Conservation (phyloP, 129 eudicot species). For the Kitagawia praeruptora region DNA sequence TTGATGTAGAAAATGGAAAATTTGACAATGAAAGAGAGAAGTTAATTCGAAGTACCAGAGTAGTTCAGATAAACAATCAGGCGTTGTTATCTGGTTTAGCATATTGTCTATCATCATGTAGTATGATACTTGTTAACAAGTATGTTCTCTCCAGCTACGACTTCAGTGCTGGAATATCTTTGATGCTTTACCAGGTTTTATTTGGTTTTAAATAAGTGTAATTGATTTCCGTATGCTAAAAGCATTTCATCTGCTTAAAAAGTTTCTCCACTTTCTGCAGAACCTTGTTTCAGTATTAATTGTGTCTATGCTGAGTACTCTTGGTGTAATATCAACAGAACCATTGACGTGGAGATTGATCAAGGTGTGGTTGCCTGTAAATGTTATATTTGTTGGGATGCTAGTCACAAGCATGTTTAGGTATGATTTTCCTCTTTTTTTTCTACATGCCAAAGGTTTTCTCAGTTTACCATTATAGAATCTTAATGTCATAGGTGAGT, state of each 20-base stretch:
- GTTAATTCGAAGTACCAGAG: slow-evolving; percentile 31
- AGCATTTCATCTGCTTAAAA: slow-evolving; percentile 17
- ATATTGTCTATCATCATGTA: slow-evolving; percentile 89
- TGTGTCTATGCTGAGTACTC: slow-evolving; percentile 58
- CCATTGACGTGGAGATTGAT: slow-evolving; percentile 89
- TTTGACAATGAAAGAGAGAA: slow-evolving; percentile 55
- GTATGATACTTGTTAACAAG: slow-evolving; percentile 96
- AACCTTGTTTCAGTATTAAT: slow-evolving; percentile 78
- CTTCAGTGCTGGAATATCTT: slow-evolving; percentile 93
- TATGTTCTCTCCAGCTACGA: slow-evolving; percentile 90
- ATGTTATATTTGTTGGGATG: slow-evolving; percentile 95
- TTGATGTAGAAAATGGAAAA: slow-evolving; percentile 74
- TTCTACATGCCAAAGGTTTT: neutral
- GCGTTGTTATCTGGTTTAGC: slow-evolving; percentile 89
- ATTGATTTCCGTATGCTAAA: neutral
- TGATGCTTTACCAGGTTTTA: slow-evolving; percentile 99
- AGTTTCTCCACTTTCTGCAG: slow-evolving; percentile 40
- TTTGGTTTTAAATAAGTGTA: neutral
- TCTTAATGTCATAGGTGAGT: neutral
- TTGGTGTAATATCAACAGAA: slow-evolving; percentile 82
- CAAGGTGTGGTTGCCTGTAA: slow-evolving; percentile 96
- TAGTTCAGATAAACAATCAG: slow-evolving; percentile 46
- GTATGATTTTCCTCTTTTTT: slow-evolving; percentile 23
- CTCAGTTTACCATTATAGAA: neutral
- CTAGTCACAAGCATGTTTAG: slow-evolving; percentile 98